Base-by-base conservation (phyloP, 2,329 filamentous ascomycete species). In the Talaromyces verruculosus region DNA sequence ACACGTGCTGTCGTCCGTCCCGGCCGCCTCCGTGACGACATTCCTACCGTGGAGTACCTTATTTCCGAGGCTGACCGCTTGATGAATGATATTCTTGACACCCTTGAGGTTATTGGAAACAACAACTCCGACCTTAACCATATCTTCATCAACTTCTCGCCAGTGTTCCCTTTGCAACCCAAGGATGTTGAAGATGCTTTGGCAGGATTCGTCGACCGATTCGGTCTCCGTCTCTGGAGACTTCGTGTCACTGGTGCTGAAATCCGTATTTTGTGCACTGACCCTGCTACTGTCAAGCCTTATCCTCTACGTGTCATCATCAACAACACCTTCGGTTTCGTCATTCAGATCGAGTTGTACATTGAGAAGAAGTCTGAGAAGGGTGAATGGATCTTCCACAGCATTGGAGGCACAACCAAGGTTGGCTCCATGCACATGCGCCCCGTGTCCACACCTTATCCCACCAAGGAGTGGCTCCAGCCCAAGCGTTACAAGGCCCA, bases 401-500 rank as follows among this genome's bases (percentile, higher is more conserved):
- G 92, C 79, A 96, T 98, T 77, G 93, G 94, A 67, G 93, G 93
- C 69, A 96, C 92, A 63, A 95, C 90, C 77, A 97, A 96, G 86
- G 91, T 97, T 74, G 95, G 95, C 60, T 89, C 93, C 60, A 95
- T 98, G 89, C 95, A 99, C 77, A 82, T 99, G 79, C 87, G 96
- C 75, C 88, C 93, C 5, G 93, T 98, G 70, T 91, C 89, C 53
- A 93, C 93, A 3, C 93, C 95, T 25, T 99, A 99, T 80, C 90
- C 94, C 43, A 97, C 94, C 76, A 99, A 99, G 88, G 96, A 97
- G 81, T 96, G 93, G 85, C 87, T 99, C 68, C 95, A 99, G 83
- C 95, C 95, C 69, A 98, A 98, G 89, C 89, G 95, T 73, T 98
- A 99, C 89, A 97, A 97, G 89, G 95, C 95, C 71, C 95, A 99